These are phyloP conservation scores for Hypoxylon crocopeplum DNA, from an alignment of 495 filamentous ascomycete species.

Conservation along the genomic window DNA sequence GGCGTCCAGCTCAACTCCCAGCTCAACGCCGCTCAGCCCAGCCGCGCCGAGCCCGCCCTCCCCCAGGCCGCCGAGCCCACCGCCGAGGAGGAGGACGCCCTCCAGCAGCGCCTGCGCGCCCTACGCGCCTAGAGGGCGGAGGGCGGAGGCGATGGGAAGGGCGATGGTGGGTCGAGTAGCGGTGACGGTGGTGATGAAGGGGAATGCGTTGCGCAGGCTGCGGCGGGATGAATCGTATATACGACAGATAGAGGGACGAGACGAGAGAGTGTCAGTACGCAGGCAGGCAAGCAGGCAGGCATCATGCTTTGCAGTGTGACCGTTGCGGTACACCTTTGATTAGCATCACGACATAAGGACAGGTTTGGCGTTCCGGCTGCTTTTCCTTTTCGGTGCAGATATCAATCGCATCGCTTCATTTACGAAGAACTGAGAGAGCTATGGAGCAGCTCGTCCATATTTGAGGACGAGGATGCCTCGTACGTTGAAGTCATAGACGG, in stretches of 20 bases:
- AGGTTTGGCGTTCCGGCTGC: conserved; percentile 27
- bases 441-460: too few relatives aligned
- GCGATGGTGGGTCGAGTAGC: neutral
- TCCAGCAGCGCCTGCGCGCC: conserved; percentile 64
- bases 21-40: conserved; percentile 67
- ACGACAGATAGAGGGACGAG: neutral
- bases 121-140: conserved; percentile 50
- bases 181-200: neutral
- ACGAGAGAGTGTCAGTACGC: neutral
- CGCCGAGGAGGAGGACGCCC: conserved; percentile 67
- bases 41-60: conserved; percentile 56
- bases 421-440: too few relatives aligned
- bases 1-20: conserved; percentile 76
- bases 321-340: conserved; percentile 13
- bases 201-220: neutral
- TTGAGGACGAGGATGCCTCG: too few relatives aligned
- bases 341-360: conserved; percentile 27
- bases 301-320: neutral
- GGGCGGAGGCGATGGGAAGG: neutral
- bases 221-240: neutral
- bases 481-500: too few relatives aligned
- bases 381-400: neutral
- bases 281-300: too few relatives aligned
- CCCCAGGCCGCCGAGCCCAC: conserved; percentile 59
- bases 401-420: neutral